Evolutionary conservation across 164 flowering plant species (phyloP).

Genomic region (Magnolia kwangsiensis): DNA sequence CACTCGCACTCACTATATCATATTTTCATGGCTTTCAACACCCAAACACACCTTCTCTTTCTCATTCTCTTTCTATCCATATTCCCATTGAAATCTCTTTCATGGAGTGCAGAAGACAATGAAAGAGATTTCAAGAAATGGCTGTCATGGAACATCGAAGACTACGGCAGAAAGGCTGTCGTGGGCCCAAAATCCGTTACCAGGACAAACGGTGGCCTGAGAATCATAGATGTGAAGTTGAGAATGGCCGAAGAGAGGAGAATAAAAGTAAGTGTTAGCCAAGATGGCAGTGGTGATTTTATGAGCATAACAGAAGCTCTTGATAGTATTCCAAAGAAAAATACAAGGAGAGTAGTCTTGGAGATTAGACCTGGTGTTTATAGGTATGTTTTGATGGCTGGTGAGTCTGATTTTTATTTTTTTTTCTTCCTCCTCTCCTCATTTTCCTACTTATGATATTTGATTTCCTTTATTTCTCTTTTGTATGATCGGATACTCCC

Average conservation of each 20-base stretch:
- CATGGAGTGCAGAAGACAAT: background rate
- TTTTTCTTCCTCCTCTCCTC: background rate
- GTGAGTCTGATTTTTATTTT: background rate
- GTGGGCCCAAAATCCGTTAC: background rate
- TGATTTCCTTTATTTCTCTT: too few relatives aligned
- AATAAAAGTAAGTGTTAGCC: conserved; percentile 33
- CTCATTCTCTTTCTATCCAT: conserved; percentile 16
- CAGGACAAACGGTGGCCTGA: background rate
- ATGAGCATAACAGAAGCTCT: conserved; percentile 38
- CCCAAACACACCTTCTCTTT: conserved; percentile 1
- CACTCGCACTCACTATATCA: background rate
- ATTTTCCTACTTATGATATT: background rate
- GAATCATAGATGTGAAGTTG: conserved; percentile 32
- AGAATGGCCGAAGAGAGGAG: conserved; percentile 40
- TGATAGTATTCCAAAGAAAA: conserved; percentile 29
- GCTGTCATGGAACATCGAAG: background rate
- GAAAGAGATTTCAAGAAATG: too few relatives aligned
- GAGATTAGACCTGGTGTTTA: conserved; percentile 46
- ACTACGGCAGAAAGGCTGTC: background rate
- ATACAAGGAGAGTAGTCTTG: conserved; percentile 39
- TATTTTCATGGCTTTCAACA: conserved; percentile 17
- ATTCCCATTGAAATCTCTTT: conserved; percentile 7
- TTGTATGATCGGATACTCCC: too few relatives aligned
- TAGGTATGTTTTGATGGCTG: conserved; percentile 23
- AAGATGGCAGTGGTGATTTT: conserved; percentile 41